Conservation (phyloP, 805 yeast species). For the Lipomyces sp. region DNA sequence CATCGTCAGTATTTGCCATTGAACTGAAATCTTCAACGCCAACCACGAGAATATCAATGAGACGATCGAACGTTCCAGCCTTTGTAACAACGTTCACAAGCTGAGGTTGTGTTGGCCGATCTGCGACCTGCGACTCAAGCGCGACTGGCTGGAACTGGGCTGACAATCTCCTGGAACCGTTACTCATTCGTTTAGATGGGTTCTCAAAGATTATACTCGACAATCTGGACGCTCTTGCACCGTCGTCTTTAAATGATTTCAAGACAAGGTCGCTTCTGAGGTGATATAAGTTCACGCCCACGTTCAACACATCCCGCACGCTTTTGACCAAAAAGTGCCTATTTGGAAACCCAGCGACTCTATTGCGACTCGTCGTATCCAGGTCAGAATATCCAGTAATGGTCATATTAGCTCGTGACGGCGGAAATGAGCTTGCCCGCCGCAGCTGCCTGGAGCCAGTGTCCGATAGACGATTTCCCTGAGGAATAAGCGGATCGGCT, state of each 20-base stretch:
- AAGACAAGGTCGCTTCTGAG: constrained; percentile 62
- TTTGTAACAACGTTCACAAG: constrained; percentile 57
- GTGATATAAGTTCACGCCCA: constrained; percentile 62
- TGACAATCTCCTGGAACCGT: constrained; percentile 46
- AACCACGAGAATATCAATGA: constrained; percentile 77
- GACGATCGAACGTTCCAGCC: constrained; percentile 73
- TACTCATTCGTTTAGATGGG: constrained; percentile 51
- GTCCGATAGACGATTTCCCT: background rate
- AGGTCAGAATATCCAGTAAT: constrained; percentile 56
- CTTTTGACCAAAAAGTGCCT: constrained; percentile 59
- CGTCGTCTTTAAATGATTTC: constrained; percentile 55
- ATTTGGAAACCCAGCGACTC: constrained; percentile 41
- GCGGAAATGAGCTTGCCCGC: constrained; percentile 49
- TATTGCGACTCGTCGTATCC: constrained; percentile 50
- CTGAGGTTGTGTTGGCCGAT: constrained; percentile 15
- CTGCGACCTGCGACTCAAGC: constrained; percentile 21
- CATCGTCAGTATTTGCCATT: constrained; percentile 39
- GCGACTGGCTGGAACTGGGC: constrained; percentile 36
- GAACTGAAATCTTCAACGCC: constrained; percentile 65
- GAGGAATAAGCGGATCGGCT: constrained; percentile 14
- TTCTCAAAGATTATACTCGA: constrained; percentile 55
- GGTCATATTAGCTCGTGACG: constrained; percentile 38
- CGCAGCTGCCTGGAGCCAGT: constrained; percentile 31
- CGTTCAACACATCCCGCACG: constrained; percentile 66
- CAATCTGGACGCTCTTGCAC: constrained; percentile 48